These are phyloP conservation scores for Zygosaccharomyces siamensis DNA, from an alignment of 805 yeast genomes.

Conservation along the genomic window DNA sequence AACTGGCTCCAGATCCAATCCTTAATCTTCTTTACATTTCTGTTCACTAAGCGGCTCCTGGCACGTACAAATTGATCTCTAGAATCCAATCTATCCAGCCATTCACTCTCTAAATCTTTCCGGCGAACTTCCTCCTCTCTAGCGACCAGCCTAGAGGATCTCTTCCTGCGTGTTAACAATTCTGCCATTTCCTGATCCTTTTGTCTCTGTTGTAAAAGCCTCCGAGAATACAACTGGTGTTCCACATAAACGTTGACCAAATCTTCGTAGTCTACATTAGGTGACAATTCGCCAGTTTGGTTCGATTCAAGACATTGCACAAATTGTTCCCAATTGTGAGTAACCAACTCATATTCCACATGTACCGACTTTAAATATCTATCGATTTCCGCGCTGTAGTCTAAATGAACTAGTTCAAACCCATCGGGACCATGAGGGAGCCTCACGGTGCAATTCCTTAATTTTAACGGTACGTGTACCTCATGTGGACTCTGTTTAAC, in stretches of 20 bases:
- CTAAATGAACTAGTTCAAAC: conserved; percentile 27
- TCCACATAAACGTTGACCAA: conserved; percentile 20
- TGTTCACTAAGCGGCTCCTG: conserved; percentile 25
- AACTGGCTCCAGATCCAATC: conserved; percentile 29
- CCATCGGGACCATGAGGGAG: conserved; percentile 16
- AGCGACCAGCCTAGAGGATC: conserved; percentile 69
- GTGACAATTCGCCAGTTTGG: not conserved
- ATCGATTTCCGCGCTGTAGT: conserved; percentile 30
- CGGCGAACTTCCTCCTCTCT: conserved; percentile 53
- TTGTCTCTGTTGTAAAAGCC: conserved; percentile 40
- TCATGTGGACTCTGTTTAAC: conserved; percentile 7
- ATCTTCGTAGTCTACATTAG: conserved; percentile 12
- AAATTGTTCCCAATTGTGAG: conserved; percentile 28
- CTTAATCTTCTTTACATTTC: conserved; percentile 24
- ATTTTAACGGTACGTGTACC: conserved; percentile 25
- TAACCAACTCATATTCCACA: conserved; percentile 21
- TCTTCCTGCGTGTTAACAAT: conserved; percentile 61
- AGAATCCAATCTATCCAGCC: conserved; percentile 36
- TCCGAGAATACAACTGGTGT: conserved; percentile 27
- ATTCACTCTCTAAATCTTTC: conserved; percentile 41
- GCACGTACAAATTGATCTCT: conserved; percentile 28
- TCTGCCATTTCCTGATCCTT: conserved; percentile 61
- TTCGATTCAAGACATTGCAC: conserved; percentile 13
- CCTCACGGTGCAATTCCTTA: conserved; percentile 29
- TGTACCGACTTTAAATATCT: conserved; percentile 25